Base-by-base conservation (phyloP, 164 flowering plant species). In the Tetrastigma voinierianum region DNA sequence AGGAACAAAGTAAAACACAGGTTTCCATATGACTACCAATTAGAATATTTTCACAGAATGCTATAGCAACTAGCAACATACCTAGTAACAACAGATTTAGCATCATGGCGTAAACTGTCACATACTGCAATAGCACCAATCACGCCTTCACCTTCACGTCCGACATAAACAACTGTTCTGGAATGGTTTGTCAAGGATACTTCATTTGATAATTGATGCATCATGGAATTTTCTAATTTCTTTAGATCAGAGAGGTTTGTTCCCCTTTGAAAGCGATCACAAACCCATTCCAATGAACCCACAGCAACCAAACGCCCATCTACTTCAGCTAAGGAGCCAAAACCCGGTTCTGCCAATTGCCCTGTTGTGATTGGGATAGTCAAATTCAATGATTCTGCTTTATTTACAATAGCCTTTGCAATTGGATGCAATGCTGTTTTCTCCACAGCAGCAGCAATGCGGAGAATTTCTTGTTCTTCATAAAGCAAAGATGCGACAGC, bases 401-500 rank as follows among this genome's bases (percentile, higher is more conserved):
- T 84, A 15, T 68, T 73, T 67, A 89, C 49, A 67, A 94, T 91
- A 59, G 96, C 97, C 66, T 81, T 91, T 56, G 97, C 98, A 67
- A 94, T 83, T 60, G 98, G 98, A 79, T 91, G 98, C 20, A 82
- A 77, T 52, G 97, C 92, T 64, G 94, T 91, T 83, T 81, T 94
- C 80, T 94, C 98, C 74, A 94, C 97, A 44, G 98, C 98, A 70
- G 97, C 96, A 80, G 98, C 95, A 62, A 94, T 67, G 65, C 70
- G 79, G 58, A 94, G 86, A 72, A 94, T 82, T 67, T 94, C 95
- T 24, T 83, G 67, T 69, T 86, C 91, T 62, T 79, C 82, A 59
- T 84, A 80, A 21, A 56, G 63, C 66, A 83, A 67, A 46, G 96
- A 88, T 64, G 88, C 78, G 48, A 91, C 89, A 73, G 84, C 81